Base-by-base conservation (phyloP, 148 eudicot genomes). In the Amaranthus cruentus region DNA sequence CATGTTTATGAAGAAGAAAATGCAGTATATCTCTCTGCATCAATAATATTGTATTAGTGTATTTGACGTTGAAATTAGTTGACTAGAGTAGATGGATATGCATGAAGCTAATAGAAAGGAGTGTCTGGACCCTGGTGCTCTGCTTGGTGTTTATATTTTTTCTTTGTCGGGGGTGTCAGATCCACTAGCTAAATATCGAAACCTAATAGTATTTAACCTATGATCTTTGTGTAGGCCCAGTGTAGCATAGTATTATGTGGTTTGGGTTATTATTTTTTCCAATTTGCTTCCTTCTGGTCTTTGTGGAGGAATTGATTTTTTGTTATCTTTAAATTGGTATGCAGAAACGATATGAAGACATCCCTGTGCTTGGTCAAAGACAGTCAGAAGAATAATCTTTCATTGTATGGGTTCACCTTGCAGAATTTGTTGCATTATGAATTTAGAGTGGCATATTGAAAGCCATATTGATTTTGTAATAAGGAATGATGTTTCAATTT, bases 311-410 rank as follows among this genome's bases (percentile, higher is more conserved):
- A 4, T 3, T 59, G 52, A 43, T 52, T 43, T 55, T 28, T 48
- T 60, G 28, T 42, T 51, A 7, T 61, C 18, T 44, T 65, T 21
- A 56, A 57, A 54, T 74, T 9, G 10, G 75, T 47, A 14, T 81
- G 77, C 82, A 84, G 82, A 84, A 84, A 81, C 86, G 84, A 43
- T 84, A 75, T 9, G 84, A 84, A 76, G 86, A 84, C 57, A 84
- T 84, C 54, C 56, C 86, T 28, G 82, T 81, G 76, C 75, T 84
- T 28, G 86, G 86, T 49, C 77, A 79, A 76, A 81, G 86, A 67
- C 84, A 61, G 51, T 7, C 73, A 50, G 86, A 83, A 43, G 76
- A 84, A 65, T 79, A 71, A 71, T 13, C 28, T 18, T 64, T 72
- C 55, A n/a, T 58, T 60, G 42, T 56, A 14, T 15, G 61, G 68